These are phyloP conservation scores for Trifolium repens DNA, from an alignment of 306 rosid species.

Conservation along the genomic window DNA sequence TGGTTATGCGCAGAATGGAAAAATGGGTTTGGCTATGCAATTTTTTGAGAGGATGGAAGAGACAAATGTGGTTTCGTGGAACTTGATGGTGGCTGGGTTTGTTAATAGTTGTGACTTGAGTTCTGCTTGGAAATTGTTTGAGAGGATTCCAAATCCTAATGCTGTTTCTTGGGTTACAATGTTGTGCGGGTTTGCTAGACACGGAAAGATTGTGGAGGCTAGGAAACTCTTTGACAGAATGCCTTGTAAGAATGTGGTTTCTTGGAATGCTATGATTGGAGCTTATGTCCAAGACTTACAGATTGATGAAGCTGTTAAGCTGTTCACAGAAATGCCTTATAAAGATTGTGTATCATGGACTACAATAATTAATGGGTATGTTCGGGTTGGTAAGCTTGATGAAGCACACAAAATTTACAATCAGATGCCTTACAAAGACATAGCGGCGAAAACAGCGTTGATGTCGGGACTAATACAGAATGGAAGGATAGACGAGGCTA, in stretches of 20 bases:
- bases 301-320: constrained; percentile 62
- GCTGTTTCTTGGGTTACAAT: constrained; percentile 73
- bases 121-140: constrained; percentile 72
- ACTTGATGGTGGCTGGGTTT: constrained; percentile 77
- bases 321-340: constrained; percentile 66
- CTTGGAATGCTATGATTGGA: constrained; percentile 92
- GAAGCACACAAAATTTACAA: constrained; percentile 61
- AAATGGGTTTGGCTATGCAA: constrained; percentile 59
- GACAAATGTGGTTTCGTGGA: constrained; percentile 82
- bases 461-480: constrained; percentile 69
- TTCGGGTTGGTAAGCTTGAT: constrained; percentile 70
- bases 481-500: constrained; percentile 70
- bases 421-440: constrained; percentile 73
- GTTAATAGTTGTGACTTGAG: constrained; percentile 60
- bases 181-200: constrained; percentile 73
- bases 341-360: constrained; percentile 86
- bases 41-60: constrained; percentile 65
- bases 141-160: constrained; percentile 62
- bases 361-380: constrained; percentile 70
- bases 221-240: constrained; percentile 64
- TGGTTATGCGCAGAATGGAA: constrained; percentile 75
- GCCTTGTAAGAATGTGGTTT: constrained; percentile 71
- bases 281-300: constrained; percentile 70
- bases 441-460: constrained; percentile 79
- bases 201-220: constrained; percentile 63